A percentile compares a stretch with the other conserved stretches of the same genome.
phyloP scores from a whole-genome alignment of 1,284 basidiomycete genomes.

The Volvariella volvacea region DNA sequence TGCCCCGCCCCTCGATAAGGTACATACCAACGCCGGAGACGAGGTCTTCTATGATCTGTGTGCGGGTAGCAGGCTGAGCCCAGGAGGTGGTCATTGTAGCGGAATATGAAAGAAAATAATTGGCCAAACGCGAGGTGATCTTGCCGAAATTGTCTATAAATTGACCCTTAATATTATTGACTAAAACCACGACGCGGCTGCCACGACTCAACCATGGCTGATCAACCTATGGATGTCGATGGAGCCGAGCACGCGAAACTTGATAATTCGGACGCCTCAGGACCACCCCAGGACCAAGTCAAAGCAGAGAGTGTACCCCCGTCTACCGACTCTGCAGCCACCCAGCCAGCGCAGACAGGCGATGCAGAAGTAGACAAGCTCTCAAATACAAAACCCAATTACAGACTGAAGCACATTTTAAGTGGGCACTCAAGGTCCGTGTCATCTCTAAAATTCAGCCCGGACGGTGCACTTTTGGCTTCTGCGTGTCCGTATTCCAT shows the following conservation, averaged over 20 bases:
- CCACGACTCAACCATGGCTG: slow-evolving; percentile 2
- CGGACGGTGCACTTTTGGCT: slow-evolving; percentile 65
- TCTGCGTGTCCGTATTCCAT: slow-evolving; percentile 56
- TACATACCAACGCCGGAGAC: slow-evolving; percentile 86
- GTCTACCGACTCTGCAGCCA: background rate
- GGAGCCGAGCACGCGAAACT: background rate
- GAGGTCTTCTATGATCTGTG: slow-evolving; percentile 83
- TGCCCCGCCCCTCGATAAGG: background rate
- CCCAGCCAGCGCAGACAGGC: too few relatives aligned
- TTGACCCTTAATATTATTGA: background rate
- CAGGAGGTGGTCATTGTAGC: slow-evolving; percentile 46
- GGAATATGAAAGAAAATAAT: background rate
- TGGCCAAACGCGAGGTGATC: slow-evolving; percentile 20
- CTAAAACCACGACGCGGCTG: background rate
- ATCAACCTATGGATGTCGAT: slow-evolving; percentile 12
- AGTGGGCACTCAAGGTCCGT: slow-evolving; percentile 71
- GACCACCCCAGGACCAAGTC: background rate
- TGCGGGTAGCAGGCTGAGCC: slow-evolving; percentile 67
- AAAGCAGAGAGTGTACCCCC: too few relatives aligned
- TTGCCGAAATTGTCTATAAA: background rate
- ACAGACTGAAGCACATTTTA: slow-evolving; percentile 43
- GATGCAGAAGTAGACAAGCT: too few relatives aligned
- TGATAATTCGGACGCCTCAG: background rate
- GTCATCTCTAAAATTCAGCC: slow-evolving; percentile 76
- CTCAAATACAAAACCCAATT: slow-evolving; percentile 20